phyloP scores from a whole-genome alignment of 208 protist species.

The Porcisia deanei region DNA sequence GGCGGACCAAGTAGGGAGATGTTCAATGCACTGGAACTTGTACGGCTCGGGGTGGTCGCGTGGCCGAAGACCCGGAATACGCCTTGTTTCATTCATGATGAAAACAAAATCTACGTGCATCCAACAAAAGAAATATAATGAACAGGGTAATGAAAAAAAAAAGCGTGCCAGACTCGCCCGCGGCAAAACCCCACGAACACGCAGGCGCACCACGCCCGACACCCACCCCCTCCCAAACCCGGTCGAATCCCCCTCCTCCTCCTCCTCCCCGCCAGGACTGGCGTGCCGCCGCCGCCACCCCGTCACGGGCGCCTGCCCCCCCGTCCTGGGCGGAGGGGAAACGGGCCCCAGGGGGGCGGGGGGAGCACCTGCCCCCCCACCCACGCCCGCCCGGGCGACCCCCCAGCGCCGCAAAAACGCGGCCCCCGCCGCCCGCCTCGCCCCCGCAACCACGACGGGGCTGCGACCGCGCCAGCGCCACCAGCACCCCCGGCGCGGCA shows the following conservation, averaged over 20 bases:
- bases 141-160: not conserved
- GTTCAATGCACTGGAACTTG: no score
- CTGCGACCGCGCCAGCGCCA: constrained; percentile 29
- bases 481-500: constrained; percentile 30
- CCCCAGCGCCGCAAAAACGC: not conserved
- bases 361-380: not conserved
- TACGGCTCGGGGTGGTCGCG: no score
- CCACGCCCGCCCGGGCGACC: no score
- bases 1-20: no score
- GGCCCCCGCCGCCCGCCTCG: not conserved
- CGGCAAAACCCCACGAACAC: not conserved
- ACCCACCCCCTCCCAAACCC: not conserved
- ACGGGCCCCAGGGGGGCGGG: not conserved
- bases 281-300: no score
- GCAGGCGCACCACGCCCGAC: no score
- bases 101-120: not conserved
- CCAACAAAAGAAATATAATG: not conserved
- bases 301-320: not conserved
- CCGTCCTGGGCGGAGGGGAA: not conserved
- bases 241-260: no score
- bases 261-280: no score
- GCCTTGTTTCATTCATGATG: not conserved
- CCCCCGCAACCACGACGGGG: not conserved
- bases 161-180: not conserved
- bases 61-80: not conserved